phyloP scores from a whole-genome alignment of 1,284 basidiomycete genomes.

The Ustilago shanxiensis region DNA sequence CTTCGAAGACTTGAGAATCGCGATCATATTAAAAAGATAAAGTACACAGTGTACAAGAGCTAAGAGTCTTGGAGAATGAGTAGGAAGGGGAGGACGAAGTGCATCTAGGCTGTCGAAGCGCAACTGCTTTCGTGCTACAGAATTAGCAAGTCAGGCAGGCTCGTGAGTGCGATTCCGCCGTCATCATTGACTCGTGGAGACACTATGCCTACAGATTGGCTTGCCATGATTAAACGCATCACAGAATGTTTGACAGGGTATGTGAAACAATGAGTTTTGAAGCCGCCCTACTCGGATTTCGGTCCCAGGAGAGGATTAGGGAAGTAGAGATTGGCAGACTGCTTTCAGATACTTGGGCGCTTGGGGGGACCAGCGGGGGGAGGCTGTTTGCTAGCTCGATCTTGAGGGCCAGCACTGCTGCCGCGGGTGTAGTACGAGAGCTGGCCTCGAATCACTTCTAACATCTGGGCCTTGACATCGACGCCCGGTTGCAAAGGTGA shows the following conservation, averaged over 20 bases:
- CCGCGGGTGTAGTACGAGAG: conserved; percentile 31
- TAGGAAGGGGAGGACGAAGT: not conserved
- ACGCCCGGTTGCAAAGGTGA: conserved; percentile 25
- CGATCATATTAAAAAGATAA: conserved; percentile 24
- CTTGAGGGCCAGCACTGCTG: conserved; percentile 10
- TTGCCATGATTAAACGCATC: conserved; percentile 1
- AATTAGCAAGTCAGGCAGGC: not conserved
- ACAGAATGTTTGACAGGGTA: not conserved
- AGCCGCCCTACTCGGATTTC: too few relatives aligned
- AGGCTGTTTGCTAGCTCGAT: conserved; percentile 8
- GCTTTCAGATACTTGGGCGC: conserved; percentile 21
- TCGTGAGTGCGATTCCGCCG: too few relatives aligned
- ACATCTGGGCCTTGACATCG: conserved; percentile 26
- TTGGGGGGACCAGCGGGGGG: conserved; percentile 6
- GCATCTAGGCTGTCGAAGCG: not conserved
- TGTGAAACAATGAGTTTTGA: too few relatives aligned
- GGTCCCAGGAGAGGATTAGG: not conserved
- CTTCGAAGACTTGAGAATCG: not conserved
- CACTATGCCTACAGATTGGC: not conserved
- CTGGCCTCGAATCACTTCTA: conserved; percentile 33
- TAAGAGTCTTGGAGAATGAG: not conserved
- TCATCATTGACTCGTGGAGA: not conserved
- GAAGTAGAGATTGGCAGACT: not conserved
- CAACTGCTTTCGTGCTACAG: not conserved
- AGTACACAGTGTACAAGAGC: conserved; percentile 30